Conservation (phyloP, 306 rosid species). For the Lotus japonicus region DNA sequence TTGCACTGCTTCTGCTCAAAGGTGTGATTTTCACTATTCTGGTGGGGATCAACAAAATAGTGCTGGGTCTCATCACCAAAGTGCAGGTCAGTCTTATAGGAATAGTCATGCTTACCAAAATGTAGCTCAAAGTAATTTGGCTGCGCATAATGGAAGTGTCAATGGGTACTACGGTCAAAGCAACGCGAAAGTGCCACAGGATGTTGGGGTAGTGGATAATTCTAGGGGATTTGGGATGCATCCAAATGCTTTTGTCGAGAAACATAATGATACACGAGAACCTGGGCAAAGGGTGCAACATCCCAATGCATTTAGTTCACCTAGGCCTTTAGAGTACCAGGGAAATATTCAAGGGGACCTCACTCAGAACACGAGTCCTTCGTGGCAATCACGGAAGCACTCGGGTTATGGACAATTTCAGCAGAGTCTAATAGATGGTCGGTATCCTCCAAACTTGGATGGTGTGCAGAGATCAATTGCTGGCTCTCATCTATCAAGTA, state of each 20-base stretch:
- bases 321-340: constrained; percentile 21
- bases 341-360: constrained; percentile 19
- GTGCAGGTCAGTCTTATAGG: too few species aligned
- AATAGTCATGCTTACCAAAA: too few species aligned
- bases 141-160: background rate
- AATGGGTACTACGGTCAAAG: background rate
- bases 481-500: constrained; percentile 28
- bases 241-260: constrained; percentile 4
- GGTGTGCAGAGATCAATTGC: constrained; percentile 20
- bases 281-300: constrained; percentile 22
- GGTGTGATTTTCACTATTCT: too few species aligned
- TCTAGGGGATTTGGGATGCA: background rate
- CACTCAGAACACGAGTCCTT: constrained; percentile 10
- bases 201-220: background rate
- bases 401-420: constrained; percentile 31
- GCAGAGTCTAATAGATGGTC: constrained; percentile 17
- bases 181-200: background rate
- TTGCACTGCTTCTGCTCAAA: too few species aligned
- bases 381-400: constrained; percentile 28
- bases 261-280: constrained; percentile 15
- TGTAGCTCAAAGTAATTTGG: too few species aligned
- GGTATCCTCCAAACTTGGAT: constrained; percentile 25
- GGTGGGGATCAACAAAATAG: too few species aligned
- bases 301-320: constrained; percentile 16
- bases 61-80: too few species aligned